A percentile compares a stretch with the other conserved stretches of the same genome.
These are phyloP conservation scores for Petrea volubilis DNA, from an alignment of 257 asterid genomes.

Conservation along the genomic window DNA sequence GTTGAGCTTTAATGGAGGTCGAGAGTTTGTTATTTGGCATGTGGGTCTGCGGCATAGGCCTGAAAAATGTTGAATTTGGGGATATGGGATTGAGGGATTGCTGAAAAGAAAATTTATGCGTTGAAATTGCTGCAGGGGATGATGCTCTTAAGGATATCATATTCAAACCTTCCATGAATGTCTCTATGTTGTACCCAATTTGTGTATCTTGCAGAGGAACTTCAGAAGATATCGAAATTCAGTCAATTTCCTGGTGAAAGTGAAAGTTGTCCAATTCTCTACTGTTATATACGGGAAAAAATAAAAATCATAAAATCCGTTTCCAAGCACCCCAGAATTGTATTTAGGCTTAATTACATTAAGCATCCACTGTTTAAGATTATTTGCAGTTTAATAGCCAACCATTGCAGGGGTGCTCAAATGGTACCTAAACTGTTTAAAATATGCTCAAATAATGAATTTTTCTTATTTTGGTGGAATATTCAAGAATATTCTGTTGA, in stretches of 20 bases:
- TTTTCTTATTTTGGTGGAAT: too few relatives aligned
- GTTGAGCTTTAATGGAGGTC: constrained; percentile 53
- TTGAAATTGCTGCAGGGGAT: constrained; percentile 23
- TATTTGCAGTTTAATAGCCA: too few relatives aligned
- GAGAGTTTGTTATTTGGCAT: constrained; percentile 23
- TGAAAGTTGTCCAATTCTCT: too few relatives aligned
- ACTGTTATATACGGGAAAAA: too few relatives aligned
- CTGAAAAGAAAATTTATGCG: constrained; percentile 23
- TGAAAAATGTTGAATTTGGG: constrained; percentile 32
- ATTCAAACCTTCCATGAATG: constrained; percentile 26
- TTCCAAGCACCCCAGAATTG: too few relatives aligned
- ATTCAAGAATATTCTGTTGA: too few relatives aligned
- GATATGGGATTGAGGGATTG: constrained; percentile 29
- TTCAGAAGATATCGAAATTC: neutral
- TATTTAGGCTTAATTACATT: too few relatives aligned
- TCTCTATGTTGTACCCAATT: neutral
- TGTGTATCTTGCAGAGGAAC: neutral
- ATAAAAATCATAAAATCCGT: too few relatives aligned
- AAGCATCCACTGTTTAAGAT: too few relatives aligned
- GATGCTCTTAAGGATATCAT: constrained; percentile 24
- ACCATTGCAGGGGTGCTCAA: too few relatives aligned
- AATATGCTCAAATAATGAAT: too few relatives aligned
- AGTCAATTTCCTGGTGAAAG: neutral
- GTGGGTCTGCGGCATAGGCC: constrained; percentile 32
- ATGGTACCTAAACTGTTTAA: too few relatives aligned